Evolutionary conservation across 2,329 filamentous ascomycete species (phyloP).

Genomic region (Verticillium alfalfae): DNA sequence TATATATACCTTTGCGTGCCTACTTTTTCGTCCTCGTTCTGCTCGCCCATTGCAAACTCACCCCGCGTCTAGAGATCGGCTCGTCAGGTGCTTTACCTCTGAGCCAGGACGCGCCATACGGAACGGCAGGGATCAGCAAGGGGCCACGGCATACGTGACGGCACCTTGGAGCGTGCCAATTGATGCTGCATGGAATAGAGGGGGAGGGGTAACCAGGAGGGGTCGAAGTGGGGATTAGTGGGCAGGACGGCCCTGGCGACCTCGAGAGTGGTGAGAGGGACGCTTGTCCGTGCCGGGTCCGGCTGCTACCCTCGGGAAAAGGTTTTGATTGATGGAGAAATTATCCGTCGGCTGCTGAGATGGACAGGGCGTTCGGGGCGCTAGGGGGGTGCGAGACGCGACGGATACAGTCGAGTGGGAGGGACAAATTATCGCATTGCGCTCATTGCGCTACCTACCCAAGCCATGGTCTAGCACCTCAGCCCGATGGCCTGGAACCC

Average conservation of each 20-base stretch:
- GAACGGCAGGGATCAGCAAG: not conserved
- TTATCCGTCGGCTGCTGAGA: conserved; percentile 6
- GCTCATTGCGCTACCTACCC: not conserved
- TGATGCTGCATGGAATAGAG: conserved; percentile 3
- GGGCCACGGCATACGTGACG: too few relatives aligned
- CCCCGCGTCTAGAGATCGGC: conserved; percentile 6
- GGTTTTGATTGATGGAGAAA: conserved; percentile 26
- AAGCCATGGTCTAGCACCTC: not conserved
- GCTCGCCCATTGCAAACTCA: not conserved
- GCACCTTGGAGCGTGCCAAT: not conserved
- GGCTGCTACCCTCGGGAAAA: not conserved
- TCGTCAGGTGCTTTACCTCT: not conserved
- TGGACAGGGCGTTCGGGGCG: not conserved
- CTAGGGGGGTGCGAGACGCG: not conserved
- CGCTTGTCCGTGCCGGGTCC: conserved; percentile 4
- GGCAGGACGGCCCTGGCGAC: not conserved
- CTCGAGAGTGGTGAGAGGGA: not conserved
- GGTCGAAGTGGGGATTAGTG: conserved; percentile 8
- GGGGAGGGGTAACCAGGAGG: conserved; percentile 8
- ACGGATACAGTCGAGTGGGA: not conserved
- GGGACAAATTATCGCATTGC: not conserved
- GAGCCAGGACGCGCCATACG: conserved; percentile 1
- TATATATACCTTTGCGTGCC: conserved; percentile 1
- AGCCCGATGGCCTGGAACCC: not conserved
- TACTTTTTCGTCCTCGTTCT: conserved; percentile 1